Evolutionary conservation across 345 rosid species (phyloP), one percentile per base, ranked within the genome.

Genomic region (Bruguiera gymnorhiza): DNA sequence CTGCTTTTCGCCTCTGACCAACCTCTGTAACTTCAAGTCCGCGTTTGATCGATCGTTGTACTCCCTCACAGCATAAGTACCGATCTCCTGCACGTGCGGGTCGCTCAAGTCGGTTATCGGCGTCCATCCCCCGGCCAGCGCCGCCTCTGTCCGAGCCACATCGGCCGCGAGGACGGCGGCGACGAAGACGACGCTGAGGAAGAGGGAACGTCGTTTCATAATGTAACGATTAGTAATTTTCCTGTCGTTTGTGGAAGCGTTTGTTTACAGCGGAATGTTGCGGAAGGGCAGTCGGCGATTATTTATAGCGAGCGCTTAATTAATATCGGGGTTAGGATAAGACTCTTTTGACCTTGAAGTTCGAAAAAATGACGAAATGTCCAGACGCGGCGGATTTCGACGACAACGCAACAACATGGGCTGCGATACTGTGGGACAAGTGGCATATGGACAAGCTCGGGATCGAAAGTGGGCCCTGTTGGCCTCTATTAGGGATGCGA

Each of bases 41-140:
- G 39, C 4, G 20, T 66, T 48, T 2, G 60, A 29, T 11, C 36
- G 26, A 52, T 24, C 24, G 57, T 73, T 73, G 48, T 73, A 30
- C 27, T 65, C 66, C 0, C 4, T 30, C 19, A 73, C 76, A 0
- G 76, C 70, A 5, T 27, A 73, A 6, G 50, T 11, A 1, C 32
- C 76, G 54, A 73, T 60, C 66, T 73, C 66, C 53, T 26, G n/a
- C 19, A 66, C 70, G 51, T 66, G 70, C 18, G 65, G 27, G 20
- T 73, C 70, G 4, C 16, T 66, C 56, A 66, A 37, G 53, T 73
- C 20, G 27, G 32, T 34, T 13, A 73, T 73, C 8, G 60, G 70
- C n/a, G 1, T 21, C 68, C 68, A 71, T 1, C 68, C 62, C 23
- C 74, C 74, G 26, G 20, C 27, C 68, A 54, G 10, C 24, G 62